Conservation (phyloP, 805 yeast species). For the Cyberlindnera samutprakarnensis region DNA sequence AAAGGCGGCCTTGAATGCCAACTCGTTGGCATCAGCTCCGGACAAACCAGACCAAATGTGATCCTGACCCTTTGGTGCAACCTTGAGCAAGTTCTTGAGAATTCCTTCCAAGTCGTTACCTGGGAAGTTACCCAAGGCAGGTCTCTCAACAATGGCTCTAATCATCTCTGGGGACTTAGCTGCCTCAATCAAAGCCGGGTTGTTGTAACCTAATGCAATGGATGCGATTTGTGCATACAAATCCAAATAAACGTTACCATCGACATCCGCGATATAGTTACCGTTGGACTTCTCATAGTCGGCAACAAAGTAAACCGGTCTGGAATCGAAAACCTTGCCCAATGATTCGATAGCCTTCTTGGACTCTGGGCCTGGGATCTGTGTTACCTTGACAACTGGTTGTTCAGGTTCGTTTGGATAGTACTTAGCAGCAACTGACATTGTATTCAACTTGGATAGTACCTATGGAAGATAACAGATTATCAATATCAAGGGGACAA, state of each 20-base stretch:
- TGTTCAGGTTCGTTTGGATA: conserved; percentile 76
- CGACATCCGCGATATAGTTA: conserved; percentile 74
- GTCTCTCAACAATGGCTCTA: conserved; percentile 71
- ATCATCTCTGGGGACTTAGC: conserved; percentile 66
- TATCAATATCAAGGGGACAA: not conserved
- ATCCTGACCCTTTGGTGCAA: conserved; percentile 74
- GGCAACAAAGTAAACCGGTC: conserved; percentile 68
- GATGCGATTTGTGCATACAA: conserved; percentile 82
- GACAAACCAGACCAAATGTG: conserved; percentile 74
- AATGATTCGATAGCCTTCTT: conserved; percentile 43
- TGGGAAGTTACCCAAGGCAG: conserved; percentile 81
- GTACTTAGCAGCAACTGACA: conserved; percentile 44
- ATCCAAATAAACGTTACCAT: conserved; percentile 70
- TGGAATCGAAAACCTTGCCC: conserved; percentile 57
- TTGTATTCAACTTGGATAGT: not conserved
- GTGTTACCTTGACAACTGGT: conserved; percentile 53
- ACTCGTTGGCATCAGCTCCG: conserved; percentile 85
- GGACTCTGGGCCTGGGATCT: conserved; percentile 75
- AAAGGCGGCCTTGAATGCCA: conserved; percentile 85
- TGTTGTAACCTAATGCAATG: conserved; percentile 79
- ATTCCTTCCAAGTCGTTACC: conserved; percentile 60
- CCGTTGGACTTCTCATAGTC: conserved; percentile 72
- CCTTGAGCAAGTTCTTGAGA: conserved; percentile 35
- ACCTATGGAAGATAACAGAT: not conserved
- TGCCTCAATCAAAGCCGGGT: conserved; percentile 63